Evolutionary conservation across 2,329 filamentous ascomycete genomes (phyloP).

Genomic region (Nemania sp.): DNA sequence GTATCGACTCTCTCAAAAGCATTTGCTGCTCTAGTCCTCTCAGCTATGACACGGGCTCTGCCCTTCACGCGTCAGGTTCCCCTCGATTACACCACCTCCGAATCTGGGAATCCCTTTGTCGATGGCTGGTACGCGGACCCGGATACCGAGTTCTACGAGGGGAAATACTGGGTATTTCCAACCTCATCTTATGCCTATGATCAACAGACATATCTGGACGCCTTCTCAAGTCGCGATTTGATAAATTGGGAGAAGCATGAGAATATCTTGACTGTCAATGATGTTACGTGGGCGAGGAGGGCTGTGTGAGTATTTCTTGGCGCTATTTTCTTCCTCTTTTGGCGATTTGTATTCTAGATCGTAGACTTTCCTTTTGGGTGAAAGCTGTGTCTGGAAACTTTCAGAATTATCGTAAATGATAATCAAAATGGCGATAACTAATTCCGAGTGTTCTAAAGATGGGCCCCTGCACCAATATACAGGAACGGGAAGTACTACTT

Average conservation of each 20-base stretch:
- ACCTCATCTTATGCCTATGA: constrained; percentile 60
- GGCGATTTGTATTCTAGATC: too few relatives aligned
- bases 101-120: constrained; percentile 62
- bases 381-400: too few relatives aligned
- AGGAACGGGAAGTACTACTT: constrained; percentile 61
- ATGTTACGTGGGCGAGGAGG: constrained; percentile 58
- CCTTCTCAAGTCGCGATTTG: constrained; percentile 63
- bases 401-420: too few relatives aligned
- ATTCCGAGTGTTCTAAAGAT: too few relatives aligned
- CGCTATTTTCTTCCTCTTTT: too few relatives aligned
- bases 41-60: constrained; percentile 29
- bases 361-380: too few relatives aligned
- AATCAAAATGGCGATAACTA: too few relatives aligned
- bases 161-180: constrained; percentile 62
- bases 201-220: constrained; percentile 62
- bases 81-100: constrained; percentile 55
- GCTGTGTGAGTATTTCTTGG: too few relatives aligned
- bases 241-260: constrained; percentile 62
- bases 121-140: constrained; percentile 65
- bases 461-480: constrained; percentile 60
- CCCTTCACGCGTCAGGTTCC: constrained; percentile 14
- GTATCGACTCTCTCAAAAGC: constrained; percentile 6
- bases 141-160: constrained; percentile 60
- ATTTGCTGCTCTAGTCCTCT: constrained; percentile 11
- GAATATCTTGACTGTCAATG: constrained; percentile 56